Conservation (phyloP, 495 filamentous ascomycete species). For the Neurospora sp. region DNA sequence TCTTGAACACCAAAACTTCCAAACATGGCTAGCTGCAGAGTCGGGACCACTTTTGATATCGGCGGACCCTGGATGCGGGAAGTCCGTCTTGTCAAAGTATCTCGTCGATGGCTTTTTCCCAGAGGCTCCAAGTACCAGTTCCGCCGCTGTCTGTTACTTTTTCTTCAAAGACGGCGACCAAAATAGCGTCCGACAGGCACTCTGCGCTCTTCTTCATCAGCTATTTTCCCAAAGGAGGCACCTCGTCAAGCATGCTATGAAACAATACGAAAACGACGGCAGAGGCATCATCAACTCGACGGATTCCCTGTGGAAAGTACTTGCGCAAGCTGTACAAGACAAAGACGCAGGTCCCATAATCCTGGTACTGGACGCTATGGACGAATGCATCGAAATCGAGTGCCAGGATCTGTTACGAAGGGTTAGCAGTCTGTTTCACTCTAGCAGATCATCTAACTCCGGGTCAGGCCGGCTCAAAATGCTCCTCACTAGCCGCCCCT, state of each 20-base stretch:
- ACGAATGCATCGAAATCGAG: not conserved
- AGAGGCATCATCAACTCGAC: conserved; percentile 5
- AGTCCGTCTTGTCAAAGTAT: conserved; percentile 34
- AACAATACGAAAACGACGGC: not conserved
- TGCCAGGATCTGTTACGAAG: not conserved
- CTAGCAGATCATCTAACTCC: not conserved
- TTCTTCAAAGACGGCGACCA: conserved; percentile 27
- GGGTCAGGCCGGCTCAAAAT: not conserved
- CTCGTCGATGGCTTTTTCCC: conserved; percentile 22
- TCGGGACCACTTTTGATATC: conserved; percentile 23
- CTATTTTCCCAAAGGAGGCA: conserved; percentile 13
- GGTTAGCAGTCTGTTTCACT: not conserved
- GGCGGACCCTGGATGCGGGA: conserved; percentile 41
- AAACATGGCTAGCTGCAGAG: conserved; percentile 2
- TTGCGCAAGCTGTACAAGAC: conserved; percentile 24
- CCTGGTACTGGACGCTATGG: conserved; percentile 33
- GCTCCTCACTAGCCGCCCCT: conserved; percentile 30
- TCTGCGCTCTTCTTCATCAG: conserved; percentile 27
- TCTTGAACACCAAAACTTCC: conserved; percentile 10
- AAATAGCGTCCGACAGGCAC: conserved; percentile 13
- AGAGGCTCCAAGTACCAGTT: not conserved
- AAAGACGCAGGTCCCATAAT: conserved; percentile 27
- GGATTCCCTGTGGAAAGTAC: conserved; percentile 27
- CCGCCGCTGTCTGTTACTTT: conserved; percentile 21
- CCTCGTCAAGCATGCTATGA: conserved; percentile 5